phyloP scores from a whole-genome alignment of 192 early-diverging fungal species.

The Coemansia biformis region DNA sequence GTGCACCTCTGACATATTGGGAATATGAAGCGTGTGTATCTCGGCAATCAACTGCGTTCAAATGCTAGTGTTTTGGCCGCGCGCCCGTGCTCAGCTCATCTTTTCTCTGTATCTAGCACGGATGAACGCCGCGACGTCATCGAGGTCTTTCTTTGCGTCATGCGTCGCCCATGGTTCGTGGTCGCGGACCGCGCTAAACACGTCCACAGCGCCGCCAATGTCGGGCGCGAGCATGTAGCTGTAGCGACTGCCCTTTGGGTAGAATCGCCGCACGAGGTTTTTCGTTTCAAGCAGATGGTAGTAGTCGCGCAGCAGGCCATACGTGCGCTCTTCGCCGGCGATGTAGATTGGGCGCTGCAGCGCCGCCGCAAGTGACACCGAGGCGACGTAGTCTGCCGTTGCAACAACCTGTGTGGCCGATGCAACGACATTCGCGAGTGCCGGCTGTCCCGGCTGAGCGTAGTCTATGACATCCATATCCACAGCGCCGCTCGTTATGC shows the following conservation, averaged over 20 bases:
- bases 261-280: conserved; percentile 47
- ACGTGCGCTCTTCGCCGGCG: conserved; percentile 39
- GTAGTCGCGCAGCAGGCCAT: conserved; percentile 28
- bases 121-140: conserved; percentile 23
- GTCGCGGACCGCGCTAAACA: conserved; percentile 43
- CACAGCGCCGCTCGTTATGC: not conserved
- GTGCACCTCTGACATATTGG: too few relatives aligned
- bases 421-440: conserved; percentile 14
- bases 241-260: conserved; percentile 41
- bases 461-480: conserved; percentile 32
- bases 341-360: conserved; percentile 37
- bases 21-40: too few relatives aligned
- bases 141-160: conserved; percentile 26
- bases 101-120: conserved; percentile 6
- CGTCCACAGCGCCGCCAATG: conserved; percentile 28
- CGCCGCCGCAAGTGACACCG: conserved; percentile 31
- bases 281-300: conserved; percentile 31
- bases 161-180: conserved; percentile 45
- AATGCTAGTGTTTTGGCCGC: too few relatives aligned
- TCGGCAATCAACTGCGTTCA: too few relatives aligned
- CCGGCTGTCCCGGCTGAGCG: conserved; percentile 17
- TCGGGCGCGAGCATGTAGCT: conserved; percentile 45
- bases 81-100: conserved; percentile 2
- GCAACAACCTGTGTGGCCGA: conserved; percentile 28
- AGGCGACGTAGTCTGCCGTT: conserved; percentile 30